A percentile compares a stretch with the other conserved stretches of the same genome.
phyloP scores from a whole-genome alignment of 306 rosid genomes.

The Quercus ilex region DNA sequence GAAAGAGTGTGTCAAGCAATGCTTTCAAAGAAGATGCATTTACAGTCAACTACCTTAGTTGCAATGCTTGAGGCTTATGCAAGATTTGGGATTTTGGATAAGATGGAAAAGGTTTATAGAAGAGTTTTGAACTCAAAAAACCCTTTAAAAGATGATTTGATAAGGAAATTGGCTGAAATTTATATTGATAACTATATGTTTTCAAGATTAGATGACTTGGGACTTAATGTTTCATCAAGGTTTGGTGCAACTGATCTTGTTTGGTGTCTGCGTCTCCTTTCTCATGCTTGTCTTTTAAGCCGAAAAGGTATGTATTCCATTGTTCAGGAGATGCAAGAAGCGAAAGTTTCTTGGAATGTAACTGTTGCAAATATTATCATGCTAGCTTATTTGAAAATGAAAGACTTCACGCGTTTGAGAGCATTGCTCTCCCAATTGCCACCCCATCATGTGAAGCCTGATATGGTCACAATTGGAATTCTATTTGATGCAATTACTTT shows the following conservation, averaged over 20 bases:
- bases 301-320: slow-evolving; percentile 58
- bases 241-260: slow-evolving; percentile 47
- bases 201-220: slow-evolving; percentile 63
- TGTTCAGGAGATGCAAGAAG: slow-evolving; percentile 47
- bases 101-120: slow-evolving; percentile 62
- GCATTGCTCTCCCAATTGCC: slow-evolving; percentile 40
- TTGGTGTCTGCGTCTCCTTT: slow-evolving; percentile 67
- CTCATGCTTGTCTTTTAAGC: slow-evolving; percentile 63
- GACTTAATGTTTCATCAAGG: slow-evolving; percentile 41
- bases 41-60: slow-evolving; percentile 55
- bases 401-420: slow-evolving; percentile 55
- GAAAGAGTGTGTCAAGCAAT: slow-evolving; percentile 52
- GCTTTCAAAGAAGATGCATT: slow-evolving; percentile 54
- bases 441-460: slow-evolving; percentile 42
- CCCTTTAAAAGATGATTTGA: slow-evolving; percentile 48
- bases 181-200: slow-evolving; percentile 59
- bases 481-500: slow-evolving; percentile 49
- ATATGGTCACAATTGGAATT: slow-evolving; percentile 58
- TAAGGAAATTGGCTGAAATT: slow-evolving; percentile 58
- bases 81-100: slow-evolving; percentile 56
- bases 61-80: slow-evolving; percentile 72
- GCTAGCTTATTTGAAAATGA: slow-evolving; percentile 67
- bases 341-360: slow-evolving; percentile 42
- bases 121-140: slow-evolving; percentile 41
- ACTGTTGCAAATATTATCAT: slow-evolving; percentile 51